A percentile compares a stretch with the other conserved stretches of the same genome.
Conservation (phyloP, 208 protist species). For the Trypanosoma congolense region DNA sequence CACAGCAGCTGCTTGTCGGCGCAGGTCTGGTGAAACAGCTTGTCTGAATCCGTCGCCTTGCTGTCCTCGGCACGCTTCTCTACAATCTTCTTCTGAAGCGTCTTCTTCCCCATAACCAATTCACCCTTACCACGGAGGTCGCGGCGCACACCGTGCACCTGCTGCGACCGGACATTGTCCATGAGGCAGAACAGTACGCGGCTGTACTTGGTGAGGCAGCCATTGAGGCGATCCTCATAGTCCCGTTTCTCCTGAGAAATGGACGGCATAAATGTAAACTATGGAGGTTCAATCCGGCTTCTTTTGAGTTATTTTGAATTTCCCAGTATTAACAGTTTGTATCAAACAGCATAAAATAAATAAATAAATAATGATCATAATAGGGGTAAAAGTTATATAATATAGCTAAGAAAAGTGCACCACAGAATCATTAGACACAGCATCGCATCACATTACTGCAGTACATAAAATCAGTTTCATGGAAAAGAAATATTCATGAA, state of each 20-base stretch:
- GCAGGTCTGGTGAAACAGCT: constrained; percentile 59
- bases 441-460: constrained; percentile 12
- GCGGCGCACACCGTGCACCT: constrained; percentile 95
- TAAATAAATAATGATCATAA: constrained; percentile 4
- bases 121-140: constrained; percentile 93
- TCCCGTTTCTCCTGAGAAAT: constrained; percentile 69
- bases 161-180: constrained; percentile 98
- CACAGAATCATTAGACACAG: constrained; percentile 4
- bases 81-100: constrained; percentile 95
- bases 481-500: neutral
- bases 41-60: constrained; percentile 41
- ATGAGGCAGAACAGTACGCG: constrained; percentile 93
- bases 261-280: constrained; percentile 27
- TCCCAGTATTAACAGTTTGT: neutral
- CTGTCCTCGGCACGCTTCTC: constrained; percentile 55
- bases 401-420: constrained; percentile 13
- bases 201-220: constrained; percentile 92
- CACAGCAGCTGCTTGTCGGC: constrained; percentile 68
- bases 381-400: neutral
- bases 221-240: constrained; percentile 91
- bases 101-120: constrained; percentile 99
- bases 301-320: neutral
- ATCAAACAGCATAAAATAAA: constrained; percentile 10
- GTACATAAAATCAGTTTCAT: too few species aligned
- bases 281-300: constrained; percentile 8